Base-by-base conservation (phyloP, 192 early-diverging fungal genomes). In the Podila epigama region DNA sequence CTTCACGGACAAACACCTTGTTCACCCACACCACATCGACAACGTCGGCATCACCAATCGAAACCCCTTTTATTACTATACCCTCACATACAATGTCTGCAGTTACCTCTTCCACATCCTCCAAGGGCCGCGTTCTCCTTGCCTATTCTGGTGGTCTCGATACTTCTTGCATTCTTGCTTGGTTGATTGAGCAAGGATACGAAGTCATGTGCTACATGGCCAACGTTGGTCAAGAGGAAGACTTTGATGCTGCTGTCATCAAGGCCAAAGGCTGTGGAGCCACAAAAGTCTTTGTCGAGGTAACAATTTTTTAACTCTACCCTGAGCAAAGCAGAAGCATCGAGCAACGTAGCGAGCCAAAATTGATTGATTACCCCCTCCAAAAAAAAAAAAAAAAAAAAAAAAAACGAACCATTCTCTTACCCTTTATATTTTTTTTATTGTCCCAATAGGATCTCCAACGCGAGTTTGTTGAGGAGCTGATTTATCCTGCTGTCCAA, bases 71-170 rank as follows among this genome's bases (percentile, higher is more conserved):
- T 11, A 69, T 31, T 44, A 18, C 48, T 40, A 29, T 41, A 29
- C n/a, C 11, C 35, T 27, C 29, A 32, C 53, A 63, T 27, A 77
- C 25, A 48, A 60, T 69, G 66, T 78, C 75, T 64, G 12, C 58
- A 69, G 68, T 73, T 62, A 85, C 86, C 66, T 79, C 79, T 59
- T 86, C 86, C 62, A 79, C n/a, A n/a, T n/a, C n/a, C n/a, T n/a
- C 87, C 82, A 94, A 95, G 84, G 93, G 91, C 63, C 89, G 91
- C 50, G 96, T 98, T 58, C 86, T 95, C 60, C 89, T 98, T 33
- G 97, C 97, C 63, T 98, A 98, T 86, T 96, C 95, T 58, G 97
- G 97, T 69, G 97, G 96, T 61, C 91, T 99, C 55, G 97, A 99
- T 82, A 99, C 97, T 51, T 99, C 97, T 63, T 98, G 96, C 86